Evolutionary conservation across 2,329 filamentous ascomycete genomes (phyloP).

Genomic region (Bertia moriformis): DNA sequence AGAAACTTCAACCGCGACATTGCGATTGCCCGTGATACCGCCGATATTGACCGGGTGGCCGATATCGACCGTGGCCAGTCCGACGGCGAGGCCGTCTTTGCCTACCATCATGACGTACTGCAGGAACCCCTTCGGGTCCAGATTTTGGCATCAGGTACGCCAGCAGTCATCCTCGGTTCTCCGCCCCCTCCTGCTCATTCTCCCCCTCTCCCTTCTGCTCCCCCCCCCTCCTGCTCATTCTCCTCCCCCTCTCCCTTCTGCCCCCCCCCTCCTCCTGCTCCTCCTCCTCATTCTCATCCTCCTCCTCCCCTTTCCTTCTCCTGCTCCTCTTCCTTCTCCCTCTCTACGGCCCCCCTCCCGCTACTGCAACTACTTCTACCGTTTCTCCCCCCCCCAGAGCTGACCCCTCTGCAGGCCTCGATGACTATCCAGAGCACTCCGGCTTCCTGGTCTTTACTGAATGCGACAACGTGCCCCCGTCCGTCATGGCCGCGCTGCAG

Average conservation of each 20-base stretch:
- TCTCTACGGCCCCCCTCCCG: too few species aligned
- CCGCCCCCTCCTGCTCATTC: too few species aligned
- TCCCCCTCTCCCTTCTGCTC: background rate
- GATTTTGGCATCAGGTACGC: constrained; percentile 17
- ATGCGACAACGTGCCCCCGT: constrained; percentile 7
- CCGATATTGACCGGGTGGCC: constrained; percentile 29
- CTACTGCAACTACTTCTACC: too few species aligned
- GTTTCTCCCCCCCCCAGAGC: background rate
- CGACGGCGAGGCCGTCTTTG: constrained; percentile 59
- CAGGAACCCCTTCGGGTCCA: constrained; percentile 17
- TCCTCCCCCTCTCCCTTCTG: too few species aligned
- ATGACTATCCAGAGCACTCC: constrained; percentile 9
- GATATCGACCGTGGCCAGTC: constrained; percentile 47
- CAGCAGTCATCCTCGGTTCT: constrained; percentile 13
- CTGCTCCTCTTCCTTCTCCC: too few species aligned
- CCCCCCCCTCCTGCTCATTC: too few species aligned
- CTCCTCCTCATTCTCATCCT: background rate
- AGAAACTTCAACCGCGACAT: constrained; percentile 49
- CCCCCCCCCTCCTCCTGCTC: too few species aligned
- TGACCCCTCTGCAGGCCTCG: constrained; percentile 7
- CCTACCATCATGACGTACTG: constrained; percentile 20
- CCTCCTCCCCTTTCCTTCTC: too few species aligned
- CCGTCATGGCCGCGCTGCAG: constrained; percentile 8
- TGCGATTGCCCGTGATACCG: constrained; percentile 18
- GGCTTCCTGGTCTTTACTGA: constrained; percentile 11